A percentile compares a stretch with the other conserved stretches of the same genome.
phyloP scores from a whole-genome alignment of 768 basidiomycete species.

The Macrolepiota albuminosa region DNA sequence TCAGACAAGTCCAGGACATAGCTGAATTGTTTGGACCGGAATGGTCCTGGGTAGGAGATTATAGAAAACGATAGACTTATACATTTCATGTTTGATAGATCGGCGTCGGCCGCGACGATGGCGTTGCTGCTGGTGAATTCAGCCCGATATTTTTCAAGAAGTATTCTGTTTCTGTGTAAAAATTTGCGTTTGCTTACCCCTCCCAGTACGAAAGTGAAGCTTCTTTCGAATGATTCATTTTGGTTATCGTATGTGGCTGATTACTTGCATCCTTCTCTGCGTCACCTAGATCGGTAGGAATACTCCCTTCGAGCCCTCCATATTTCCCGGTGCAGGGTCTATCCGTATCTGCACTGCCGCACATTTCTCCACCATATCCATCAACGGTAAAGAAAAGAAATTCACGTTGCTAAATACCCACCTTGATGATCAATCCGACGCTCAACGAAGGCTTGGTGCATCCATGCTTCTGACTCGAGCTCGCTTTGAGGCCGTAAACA shows the following conservation, averaged over 20 bases:
- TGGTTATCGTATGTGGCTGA: constrained; percentile 45
- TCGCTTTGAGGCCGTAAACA: constrained; percentile 40
- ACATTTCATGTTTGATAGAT: constrained; percentile 27
- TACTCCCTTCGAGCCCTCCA: constrained; percentile 44
- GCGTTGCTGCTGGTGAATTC: constrained; percentile 50
- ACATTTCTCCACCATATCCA: constrained; percentile 26
- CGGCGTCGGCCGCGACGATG: constrained; percentile 62
- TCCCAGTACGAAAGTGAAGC: constrained; percentile 21
- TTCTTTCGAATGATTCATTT: constrained; percentile 43
- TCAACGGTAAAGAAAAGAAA: constrained; percentile 10
- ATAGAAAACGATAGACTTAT: not conserved
- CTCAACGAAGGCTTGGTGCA: constrained; percentile 44
- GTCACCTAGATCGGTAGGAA: constrained; percentile 21
- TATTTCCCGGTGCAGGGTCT: constrained; percentile 46
- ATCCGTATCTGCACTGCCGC: constrained; percentile 44
- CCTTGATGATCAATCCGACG: constrained; percentile 50
- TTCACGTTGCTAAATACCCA: constrained; percentile 50
- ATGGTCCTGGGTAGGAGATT: constrained; percentile 44
- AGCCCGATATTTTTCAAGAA: constrained; percentile 58
- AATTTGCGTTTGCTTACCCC: not conserved
- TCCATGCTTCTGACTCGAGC: constrained; percentile 48
- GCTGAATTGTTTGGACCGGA: constrained; percentile 45
- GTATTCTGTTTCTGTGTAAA: constrained; percentile 22
- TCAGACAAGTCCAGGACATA: constrained; percentile 54
- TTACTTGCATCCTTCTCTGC: not conserved